Evolutionary conservation across 2,329 filamentous ascomycete species (phyloP).

Genomic region (Nemania sp.): DNA sequence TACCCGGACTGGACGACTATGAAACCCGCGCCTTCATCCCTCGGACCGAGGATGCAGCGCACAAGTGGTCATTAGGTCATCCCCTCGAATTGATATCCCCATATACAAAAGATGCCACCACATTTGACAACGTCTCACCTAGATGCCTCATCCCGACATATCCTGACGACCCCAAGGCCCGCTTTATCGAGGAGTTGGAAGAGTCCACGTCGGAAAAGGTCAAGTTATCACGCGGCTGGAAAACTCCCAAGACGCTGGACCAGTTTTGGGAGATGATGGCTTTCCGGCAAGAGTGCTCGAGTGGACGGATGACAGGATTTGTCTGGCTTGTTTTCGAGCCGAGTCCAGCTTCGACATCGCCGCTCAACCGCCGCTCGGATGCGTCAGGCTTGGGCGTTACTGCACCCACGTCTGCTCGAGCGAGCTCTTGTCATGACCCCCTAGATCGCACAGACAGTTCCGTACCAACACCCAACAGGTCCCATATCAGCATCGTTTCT

Average conservation of each 20-base stretch:
- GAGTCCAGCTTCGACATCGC: conserved; percentile 15
- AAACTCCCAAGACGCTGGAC: conserved; percentile 79
- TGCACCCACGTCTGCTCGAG: conserved; percentile 34
- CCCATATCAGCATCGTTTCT: conserved; percentile 6
- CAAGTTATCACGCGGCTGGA: conserved; percentile 73
- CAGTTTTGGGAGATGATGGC: conserved; percentile 99
- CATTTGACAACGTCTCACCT: conserved; percentile 65
- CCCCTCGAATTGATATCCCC: conserved; percentile 70
- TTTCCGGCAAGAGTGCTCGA: conserved; percentile 92
- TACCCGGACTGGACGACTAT: conserved; percentile 83
- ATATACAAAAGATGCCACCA: conserved; percentile 55
- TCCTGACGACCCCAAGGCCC: conserved; percentile 92
- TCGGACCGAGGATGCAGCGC: conserved; percentile 51
- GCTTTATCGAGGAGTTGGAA: conserved; percentile 87
- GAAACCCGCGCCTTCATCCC: conserved; percentile 84
- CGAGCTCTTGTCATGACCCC: conserved; percentile 36
- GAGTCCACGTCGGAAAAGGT: conserved; percentile 63
- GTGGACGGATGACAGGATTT: conserved; percentile 89
- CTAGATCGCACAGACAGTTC: conserved; percentile 31
- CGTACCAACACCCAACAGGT: not conserved
- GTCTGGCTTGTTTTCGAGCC: conserved; percentile 88
- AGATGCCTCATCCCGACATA: conserved; percentile 87
- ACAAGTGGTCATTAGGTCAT: conserved; percentile 71
- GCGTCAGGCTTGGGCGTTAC: not conserved
- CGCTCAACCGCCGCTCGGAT: conserved; percentile 2